Evolutionary conservation across 345 rosid genomes (phyloP).

Genomic region (Reutealis trisperma): DNA sequence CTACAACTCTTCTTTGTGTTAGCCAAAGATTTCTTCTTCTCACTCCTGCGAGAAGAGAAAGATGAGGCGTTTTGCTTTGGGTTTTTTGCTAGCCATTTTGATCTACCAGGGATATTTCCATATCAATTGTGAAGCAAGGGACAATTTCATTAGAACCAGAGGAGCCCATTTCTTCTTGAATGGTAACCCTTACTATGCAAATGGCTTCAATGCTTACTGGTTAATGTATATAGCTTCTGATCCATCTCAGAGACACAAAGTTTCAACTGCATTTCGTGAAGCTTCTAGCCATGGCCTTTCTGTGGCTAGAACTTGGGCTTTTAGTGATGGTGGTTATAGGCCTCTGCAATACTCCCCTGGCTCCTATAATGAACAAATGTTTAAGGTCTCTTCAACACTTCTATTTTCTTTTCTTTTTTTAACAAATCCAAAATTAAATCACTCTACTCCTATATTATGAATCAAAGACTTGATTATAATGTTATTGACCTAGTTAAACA

Average conservation of each 20-base stretch:
- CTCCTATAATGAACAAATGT: constrained; percentile 31
- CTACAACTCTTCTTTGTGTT: neutral
- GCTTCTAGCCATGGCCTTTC: constrained; percentile 33
- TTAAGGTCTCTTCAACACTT: constrained; percentile 18
- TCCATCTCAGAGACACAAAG: constrained; percentile 32
- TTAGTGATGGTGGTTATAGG: constrained; percentile 38
- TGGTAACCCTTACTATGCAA: constrained; percentile 33
- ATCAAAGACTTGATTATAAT: no score
- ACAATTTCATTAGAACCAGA: constrained; percentile 27
- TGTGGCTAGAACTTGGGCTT: constrained; percentile 40
- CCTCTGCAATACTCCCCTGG: constrained; percentile 36
- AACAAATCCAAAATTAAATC: no score
- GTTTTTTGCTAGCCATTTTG: constrained; percentile 7
- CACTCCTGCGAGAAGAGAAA: constrained; percentile 18
- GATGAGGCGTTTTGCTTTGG: constrained; percentile 45
- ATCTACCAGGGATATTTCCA: constrained; percentile 14
- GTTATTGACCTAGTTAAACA: no score
- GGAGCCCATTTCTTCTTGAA: constrained; percentile 33
- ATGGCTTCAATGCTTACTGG: constrained; percentile 41
- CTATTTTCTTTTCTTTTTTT: neutral
- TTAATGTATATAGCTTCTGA: constrained; percentile 35
- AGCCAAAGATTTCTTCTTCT: neutral
- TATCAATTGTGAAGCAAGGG: constrained; percentile 25
- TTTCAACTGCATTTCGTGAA: constrained; percentile 29
- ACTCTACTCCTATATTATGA: no score